A percentile compares a stretch with the other conserved stretches of the same genome.
Evolutionary conservation across 768 basidiomycete species (phyloP).

Genomic region (Termitomyces sp.): DNA sequence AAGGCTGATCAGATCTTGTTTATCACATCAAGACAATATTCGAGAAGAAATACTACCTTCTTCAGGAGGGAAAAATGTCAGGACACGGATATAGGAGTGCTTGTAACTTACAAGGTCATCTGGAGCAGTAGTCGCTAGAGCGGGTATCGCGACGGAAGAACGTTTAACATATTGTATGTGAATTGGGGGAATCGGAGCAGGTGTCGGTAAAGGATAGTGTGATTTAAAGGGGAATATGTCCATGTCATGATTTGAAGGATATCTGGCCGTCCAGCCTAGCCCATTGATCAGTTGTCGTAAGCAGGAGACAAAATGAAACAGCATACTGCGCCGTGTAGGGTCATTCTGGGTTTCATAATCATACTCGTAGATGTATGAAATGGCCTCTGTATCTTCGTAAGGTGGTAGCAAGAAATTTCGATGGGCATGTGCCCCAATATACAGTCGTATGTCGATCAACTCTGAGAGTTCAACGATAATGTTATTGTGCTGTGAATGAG

Average conservation of each 20-base stretch:
- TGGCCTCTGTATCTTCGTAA: conserved; percentile 2
- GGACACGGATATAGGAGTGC: background rate
- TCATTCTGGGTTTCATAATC: conserved; percentile 20
- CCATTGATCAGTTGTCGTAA: background rate
- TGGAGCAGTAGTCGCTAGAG: background rate
- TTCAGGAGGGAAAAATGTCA: background rate
- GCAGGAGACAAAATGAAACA: background rate
- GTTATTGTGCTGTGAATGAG: conserved; percentile 18
- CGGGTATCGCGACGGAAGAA: conserved; percentile 1
- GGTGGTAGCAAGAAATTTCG: conserved; percentile 14
- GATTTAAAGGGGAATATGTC: conserved; percentile 18
- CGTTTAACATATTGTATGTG: conserved; percentile 17
- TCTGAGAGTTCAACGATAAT: conserved; percentile 26
- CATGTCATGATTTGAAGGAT: conserved; percentile 11
- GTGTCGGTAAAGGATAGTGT: conserved; percentile 17
- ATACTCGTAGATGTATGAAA: conserved; percentile 29
- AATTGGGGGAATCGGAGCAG: background rate
- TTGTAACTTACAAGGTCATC: background rate
- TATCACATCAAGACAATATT: background rate
- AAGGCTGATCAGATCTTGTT: background rate
- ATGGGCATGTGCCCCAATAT: conserved; percentile 23
- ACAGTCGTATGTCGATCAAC: conserved; percentile 18
- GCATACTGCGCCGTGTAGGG: conserved; percentile 19
- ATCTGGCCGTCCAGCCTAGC: conserved; percentile 15
- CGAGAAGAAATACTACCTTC: background rate